Base-by-base conservation (phyloP, 2,329 filamentous ascomycete species). In the Cladosporium sp. region DNA sequence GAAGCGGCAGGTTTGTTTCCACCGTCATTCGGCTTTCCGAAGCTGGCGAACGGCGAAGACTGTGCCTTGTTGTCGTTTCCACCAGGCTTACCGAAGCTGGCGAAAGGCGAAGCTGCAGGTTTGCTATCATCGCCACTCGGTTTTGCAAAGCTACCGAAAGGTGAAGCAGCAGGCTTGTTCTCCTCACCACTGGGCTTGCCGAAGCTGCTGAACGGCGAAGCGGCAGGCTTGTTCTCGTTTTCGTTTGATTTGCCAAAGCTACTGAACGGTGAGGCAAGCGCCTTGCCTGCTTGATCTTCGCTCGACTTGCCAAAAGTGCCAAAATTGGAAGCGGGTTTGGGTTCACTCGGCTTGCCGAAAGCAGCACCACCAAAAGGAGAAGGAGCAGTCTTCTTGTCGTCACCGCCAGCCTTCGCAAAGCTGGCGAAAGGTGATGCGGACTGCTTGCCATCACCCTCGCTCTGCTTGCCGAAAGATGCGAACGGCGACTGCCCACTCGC, bases 131-230 rank as follows among this genome's bases (percentile, higher is more conserved):
- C 43, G 11, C 12, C 24, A 27, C 17, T 36, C 5, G 30, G 43
- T n/a, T 53, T 52, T 19, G 29, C 60, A 53, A 69, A 67, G 50
- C 58, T 63, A 3, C 59, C 59, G 52, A 68, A 66, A 1, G 63
- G 57, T 8, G 68, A 68, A 6, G 44, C 39, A 36, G 37, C 43
- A 36, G 47, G 48, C n/a, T 51, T 51, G 7, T 18, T 24, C 6
- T 30, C 34, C 9, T 39, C 49, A 19, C 19, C 20, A 47, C 44
- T 29, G 13, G 34, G 22, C 36, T 39, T 47, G 9, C n/a, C 42
- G 41, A 51, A 43, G 11, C 18, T 18, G 13, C 38, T 30, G 29
- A 51, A 51, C 1, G 48, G 32, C 12, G 57, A 56, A 12, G 53
- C 51, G 9, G 52, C 37, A 47, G 41, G 30, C 13, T 32, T 39